Evolutionary conservation across 192 early-diverging fungal genomes (phyloP), one percentile per base, ranked within the genome.

Genomic region (Coemansia sp.): DNA sequence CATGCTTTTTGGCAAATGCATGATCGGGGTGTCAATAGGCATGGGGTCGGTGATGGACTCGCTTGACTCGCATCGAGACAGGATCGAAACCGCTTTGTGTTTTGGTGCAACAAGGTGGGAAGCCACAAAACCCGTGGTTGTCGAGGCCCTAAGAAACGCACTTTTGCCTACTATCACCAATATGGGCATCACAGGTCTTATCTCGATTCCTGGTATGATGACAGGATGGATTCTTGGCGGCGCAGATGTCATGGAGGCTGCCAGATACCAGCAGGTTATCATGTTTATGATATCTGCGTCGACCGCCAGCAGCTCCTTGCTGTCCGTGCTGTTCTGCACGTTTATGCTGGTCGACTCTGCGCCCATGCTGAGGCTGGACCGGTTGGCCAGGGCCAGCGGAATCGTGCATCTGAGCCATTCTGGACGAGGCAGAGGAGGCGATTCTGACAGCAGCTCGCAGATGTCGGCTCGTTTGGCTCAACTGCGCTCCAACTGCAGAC

Each of bases 171-270:
- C 88, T 0, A 88, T 96, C 28, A 93, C 92, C 66, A 86, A 87
- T 28, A 91, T 95, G 90, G 84, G 88, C 64, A 88, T 94, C 39
- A 91, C 92, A 51, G 94, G 93, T 8, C 74, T 96, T 58, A 91
- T 96, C 36, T 92, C 93, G 14, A 96, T 96, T 56, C 94, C 94
- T 1, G 94, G 91, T 4, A 86, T 92, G 81, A 94, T 96, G 94
- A 93, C 90, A 0, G 94, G 94, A 34, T 93, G 93, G 70, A 86
- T 95, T 51, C 86, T 96, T 57, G 92, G 90, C n/a, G 94, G 94
- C 37, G 88, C 93, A 0, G 84, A 89, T 8, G 89, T 94, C 34
- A 85, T 88, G 66, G 87, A 93, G 51, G 93, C 94, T 0, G 90
- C 88, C n/a, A 83, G 88, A 56, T 94, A 92, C 66, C 93, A 94